Evolutionary conservation across 23 red algal species (phyloP), one percentile per base, ranked within the genome.

Genomic region (Gracilaria vermiculophylla): DNA sequence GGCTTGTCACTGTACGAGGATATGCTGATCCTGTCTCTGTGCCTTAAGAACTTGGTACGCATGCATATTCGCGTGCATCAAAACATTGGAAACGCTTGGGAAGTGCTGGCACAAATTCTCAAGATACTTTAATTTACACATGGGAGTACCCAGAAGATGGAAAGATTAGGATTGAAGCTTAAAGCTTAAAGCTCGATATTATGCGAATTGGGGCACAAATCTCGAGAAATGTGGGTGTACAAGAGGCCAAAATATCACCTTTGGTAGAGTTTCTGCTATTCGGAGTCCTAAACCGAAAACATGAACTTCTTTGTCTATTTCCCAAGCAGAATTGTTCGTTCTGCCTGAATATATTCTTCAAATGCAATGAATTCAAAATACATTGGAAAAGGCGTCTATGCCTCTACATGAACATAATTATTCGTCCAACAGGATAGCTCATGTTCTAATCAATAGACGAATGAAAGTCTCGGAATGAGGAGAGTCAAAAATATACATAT

Each of bases 71-170:
- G 0, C 48, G 47, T 10, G 40, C 31, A n/a, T 49, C 34, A 80
- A 28, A 80, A 39, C 76, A 80, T 31, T 80, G 76, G 50, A 55
- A 54, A 11, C 58, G 76, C 76, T 14, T 80, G 9, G 9, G 58
- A 17, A 80, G 28, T 13, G 5, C 58, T 9, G 16, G 55, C 24
- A 44, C 17, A 3, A 57, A 80, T 61, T 33, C 58, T 20, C 33
- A 58, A 24, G 19, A 49, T 17, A 80, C 76, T 80, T 0, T 10
- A 31, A 80, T 34, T 58, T 55, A 19, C 3, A 12, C 8, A 23
- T 80, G 37, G 9, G 27, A 27, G 3, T 80, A 61, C 29, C 47
- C 13, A 55, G n/a, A n/a, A n/a, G n/a, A n/a, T n/a, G n/a, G n/a
- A n/a, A n/a, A n/a, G n/a, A n/a, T n/a, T n/a, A 34, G 37, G n/a